Conservation (phyloP, 306 rosid species). For the Vachellia pachyceras region DNA sequence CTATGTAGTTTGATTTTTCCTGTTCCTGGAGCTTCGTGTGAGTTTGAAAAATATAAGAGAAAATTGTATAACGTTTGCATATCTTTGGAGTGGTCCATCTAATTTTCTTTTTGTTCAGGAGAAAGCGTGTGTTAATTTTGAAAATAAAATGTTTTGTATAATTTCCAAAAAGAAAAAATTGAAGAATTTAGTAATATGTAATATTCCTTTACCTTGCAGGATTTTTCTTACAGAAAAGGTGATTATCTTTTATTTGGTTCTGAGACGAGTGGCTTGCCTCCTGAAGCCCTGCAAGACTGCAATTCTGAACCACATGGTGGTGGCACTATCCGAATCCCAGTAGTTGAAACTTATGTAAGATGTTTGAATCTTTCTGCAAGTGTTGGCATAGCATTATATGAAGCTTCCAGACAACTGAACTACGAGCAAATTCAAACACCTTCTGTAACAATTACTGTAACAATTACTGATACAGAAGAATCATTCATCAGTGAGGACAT, state of each 20-base stretch:
- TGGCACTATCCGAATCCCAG: constrained; percentile 77
- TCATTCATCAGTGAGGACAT: constrained; percentile 70
- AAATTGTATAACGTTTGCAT: neutral
- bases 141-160: neutral
- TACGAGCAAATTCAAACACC: constrained; percentile 71
- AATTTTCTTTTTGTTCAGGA: neutral
- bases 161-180: no score
- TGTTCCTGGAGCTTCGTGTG: neutral
- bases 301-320: constrained; percentile 73
- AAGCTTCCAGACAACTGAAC: constrained; percentile 89
- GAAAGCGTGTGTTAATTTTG: neutral
- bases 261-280: constrained; percentile 81
- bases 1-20: neutral
- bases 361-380: constrained; percentile 94
- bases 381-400: constrained; percentile 88
- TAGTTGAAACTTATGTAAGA: constrained; percentile 94
- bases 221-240: constrained; percentile 79
- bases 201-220: constrained; percentile 50
- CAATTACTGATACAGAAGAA: constrained; percentile 52
- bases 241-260: constrained; percentile 91
- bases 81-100: neutral
- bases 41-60: neutral
- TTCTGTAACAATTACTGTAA: constrained; percentile 49
- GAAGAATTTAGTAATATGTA: neutral
- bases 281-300: constrained; percentile 84